Conservation (phyloP, 371 early-diverging fungal species). For the Fennellomyces sp. region DNA sequence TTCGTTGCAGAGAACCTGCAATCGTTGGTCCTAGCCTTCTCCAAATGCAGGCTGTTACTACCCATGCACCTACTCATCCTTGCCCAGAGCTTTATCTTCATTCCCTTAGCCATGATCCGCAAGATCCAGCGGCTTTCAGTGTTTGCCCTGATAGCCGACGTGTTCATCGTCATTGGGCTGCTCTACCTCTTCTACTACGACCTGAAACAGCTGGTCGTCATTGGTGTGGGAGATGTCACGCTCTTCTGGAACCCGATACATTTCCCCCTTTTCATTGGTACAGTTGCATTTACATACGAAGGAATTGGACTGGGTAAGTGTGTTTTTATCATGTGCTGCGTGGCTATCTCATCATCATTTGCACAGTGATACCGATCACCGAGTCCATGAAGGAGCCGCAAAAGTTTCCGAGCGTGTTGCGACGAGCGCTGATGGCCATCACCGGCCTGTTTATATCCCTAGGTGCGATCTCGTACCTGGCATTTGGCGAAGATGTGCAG, state of each 20-base stretch:
- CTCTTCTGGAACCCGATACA: slow-evolving; percentile 66
- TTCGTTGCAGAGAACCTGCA: slow-evolving; percentile 86
- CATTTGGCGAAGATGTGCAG: slow-evolving; percentile 79
- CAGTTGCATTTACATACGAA: slow-evolving; percentile 91
- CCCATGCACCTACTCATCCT: slow-evolving; percentile 66
- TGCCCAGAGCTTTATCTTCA: slow-evolving; percentile 75
- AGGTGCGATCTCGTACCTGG: slow-evolving; percentile 79
- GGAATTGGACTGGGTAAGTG: slow-evolving; percentile 81
- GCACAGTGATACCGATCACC: slow-evolving; percentile 62
- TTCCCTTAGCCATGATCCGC: slow-evolving; percentile 83
- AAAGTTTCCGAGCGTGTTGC: slow-evolving; percentile 73
- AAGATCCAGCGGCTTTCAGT: slow-evolving; percentile 80
- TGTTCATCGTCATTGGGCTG: slow-evolving; percentile 82
- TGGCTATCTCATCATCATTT: neutral
- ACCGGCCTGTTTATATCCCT: slow-evolving; percentile 73
- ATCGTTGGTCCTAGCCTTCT: slow-evolving; percentile 64
- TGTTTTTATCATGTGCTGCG: neutral
- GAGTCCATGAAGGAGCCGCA: slow-evolving; percentile 84
- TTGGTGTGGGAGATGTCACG: slow-evolving; percentile 60
- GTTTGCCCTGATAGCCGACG: slow-evolving; percentile 84
- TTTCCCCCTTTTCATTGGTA: slow-evolving; percentile 85
- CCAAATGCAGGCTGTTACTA: slow-evolving; percentile 58
- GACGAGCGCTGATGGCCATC: slow-evolving; percentile 67
- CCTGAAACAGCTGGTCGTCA: slow-evolving; percentile 52
- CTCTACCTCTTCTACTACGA: slow-evolving; percentile 79